Percentiles rank a stretch among this genome's conserved stretches.
These are phyloP conservation scores for Rubroboletus satanas DNA, from an alignment of 768 basidiomycete genomes.

Conservation along the genomic window DNA sequence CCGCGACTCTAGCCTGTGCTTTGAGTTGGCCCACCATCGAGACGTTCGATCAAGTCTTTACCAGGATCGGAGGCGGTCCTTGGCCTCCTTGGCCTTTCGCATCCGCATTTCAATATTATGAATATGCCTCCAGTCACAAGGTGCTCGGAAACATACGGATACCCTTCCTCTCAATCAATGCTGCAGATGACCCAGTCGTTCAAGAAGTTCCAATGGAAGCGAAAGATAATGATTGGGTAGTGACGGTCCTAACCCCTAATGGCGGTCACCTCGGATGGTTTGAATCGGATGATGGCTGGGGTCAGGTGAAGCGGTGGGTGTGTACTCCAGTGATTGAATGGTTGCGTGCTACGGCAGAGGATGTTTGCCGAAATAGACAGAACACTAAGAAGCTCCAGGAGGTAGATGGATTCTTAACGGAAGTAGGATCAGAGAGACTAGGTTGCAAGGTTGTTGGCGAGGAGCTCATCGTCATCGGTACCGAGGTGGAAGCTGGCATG, in stretches of 20 bases:
- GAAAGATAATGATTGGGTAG: slow-evolving; percentile 49
- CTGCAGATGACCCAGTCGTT: slow-evolving; percentile 76
- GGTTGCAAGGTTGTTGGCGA: slow-evolving; percentile 58
- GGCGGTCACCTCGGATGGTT: slow-evolving; percentile 90
- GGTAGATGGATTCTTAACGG: slow-evolving; percentile 58
- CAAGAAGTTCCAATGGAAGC: slow-evolving; percentile 56
- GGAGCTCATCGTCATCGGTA: slow-evolving; percentile 50
- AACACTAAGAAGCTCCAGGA: slow-evolving; percentile 38
- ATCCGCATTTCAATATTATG: slow-evolving; percentile 45
- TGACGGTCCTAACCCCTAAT: slow-evolving; percentile 55
- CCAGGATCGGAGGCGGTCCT: slow-evolving; percentile 66
- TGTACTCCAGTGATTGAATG: slow-evolving; percentile 71
- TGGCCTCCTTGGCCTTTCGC: slow-evolving; percentile 51
- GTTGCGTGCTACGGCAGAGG: slow-evolving; percentile 55
- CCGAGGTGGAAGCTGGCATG: slow-evolving; percentile 50
- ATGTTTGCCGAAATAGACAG: slow-evolving; percentile 38
- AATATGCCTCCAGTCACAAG: slow-evolving; percentile 56
- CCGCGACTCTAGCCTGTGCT: slow-evolving; percentile 41
- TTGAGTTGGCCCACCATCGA: slow-evolving; percentile 53
- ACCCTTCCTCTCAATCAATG: slow-evolving; percentile 72
- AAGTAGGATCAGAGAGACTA: slow-evolving; percentile 51
- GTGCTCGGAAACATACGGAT: slow-evolving; percentile 57
- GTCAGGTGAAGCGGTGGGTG: slow-evolving; percentile 52
- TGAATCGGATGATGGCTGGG: slow-evolving; percentile 40
- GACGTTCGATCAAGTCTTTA: slow-evolving; percentile 60